Percentiles rank a stretch among this genome's conserved stretches.
phyloP scores from a whole-genome alignment of 805 yeast species.

The Allodekkera sacchari region DNA sequence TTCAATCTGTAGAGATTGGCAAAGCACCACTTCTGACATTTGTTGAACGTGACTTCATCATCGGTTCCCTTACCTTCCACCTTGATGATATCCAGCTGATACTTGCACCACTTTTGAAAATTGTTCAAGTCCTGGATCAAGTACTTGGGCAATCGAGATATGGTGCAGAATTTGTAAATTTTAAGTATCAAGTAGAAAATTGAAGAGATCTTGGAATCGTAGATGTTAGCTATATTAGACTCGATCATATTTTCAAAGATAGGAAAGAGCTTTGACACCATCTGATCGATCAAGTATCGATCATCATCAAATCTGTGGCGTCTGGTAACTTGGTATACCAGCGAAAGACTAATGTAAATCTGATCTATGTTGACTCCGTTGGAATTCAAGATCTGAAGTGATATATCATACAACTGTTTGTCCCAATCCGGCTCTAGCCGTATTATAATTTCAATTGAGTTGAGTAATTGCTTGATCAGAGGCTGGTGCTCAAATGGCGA shows the following conservation, averaged over 20 bases:
- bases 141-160: constrained; percentile 3
- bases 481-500: constrained; percentile 27
- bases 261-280: constrained; percentile 56
- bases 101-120: constrained; percentile 57
- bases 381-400: constrained; percentile 35
- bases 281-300: constrained; percentile 42
- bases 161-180: constrained; percentile 18
- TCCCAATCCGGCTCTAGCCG: constrained; percentile 41
- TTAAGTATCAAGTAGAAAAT: constrained; percentile 54
- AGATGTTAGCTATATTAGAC: constrained; percentile 2
- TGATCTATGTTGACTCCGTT: constrained; percentile 31
- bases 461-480: constrained; percentile 49
- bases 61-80: constrained; percentile 35
- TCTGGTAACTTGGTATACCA: constrained; percentile 62
- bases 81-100: constrained; percentile 56
- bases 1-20: constrained; percentile 66
- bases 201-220: constrained; percentile 1
- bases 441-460: constrained; percentile 48
- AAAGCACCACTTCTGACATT: constrained; percentile 77
- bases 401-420: constrained; percentile 38
- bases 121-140: constrained; percentile 34
- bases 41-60: constrained; percentile 32
- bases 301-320: constrained; percentile 58
- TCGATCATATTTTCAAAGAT: constrained; percentile 16
- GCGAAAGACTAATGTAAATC: constrained; percentile 57